Evolutionary conservation across 2,329 filamentous ascomycete species (phyloP), one percentile per base, ranked within the genome.

Genomic region (Fusarium chlamydosporum): DNA sequence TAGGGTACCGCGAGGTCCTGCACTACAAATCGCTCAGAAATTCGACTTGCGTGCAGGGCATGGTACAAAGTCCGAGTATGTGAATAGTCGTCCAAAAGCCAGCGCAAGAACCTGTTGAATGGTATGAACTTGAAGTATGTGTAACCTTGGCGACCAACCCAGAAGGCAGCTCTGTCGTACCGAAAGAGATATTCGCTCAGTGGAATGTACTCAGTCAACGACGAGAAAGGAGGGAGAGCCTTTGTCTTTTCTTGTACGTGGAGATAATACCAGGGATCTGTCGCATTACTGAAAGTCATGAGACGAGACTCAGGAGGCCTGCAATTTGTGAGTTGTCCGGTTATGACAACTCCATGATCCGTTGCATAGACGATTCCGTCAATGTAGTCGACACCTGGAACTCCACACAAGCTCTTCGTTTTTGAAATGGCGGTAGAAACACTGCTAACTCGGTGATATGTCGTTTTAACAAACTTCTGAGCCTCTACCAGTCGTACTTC

Each of bases 261-360:
- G 4, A 91, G 79, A 63, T 90, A 91, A 72, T 88, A 89, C 89
- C 89, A 91, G 0, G 87, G 86, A 71, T 91, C 88, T 16, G 75
- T 76, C 0, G 85, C 77, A 15, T 83, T 78, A 42, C 82, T 85
- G 75, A 90, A 91, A 0, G 72, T 77, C 53, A 77, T 78, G 1
- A 50, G 7, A 1, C 41, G 29, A 1, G 6, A 42, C 0, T 60
- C 46, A 0, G 2, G 2, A 1, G 67, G 56, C 2, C 68, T 74
- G 8, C 27, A 20, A 13, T 75, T 46, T 9, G 66, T 73, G 6
- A 89, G 75, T 33, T 80, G 76, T 0, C 88, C 88, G 0, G 83
- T 83, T 72, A 88, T 82, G 18, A 90, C 77, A 6, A 86, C 83
- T 0, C 87, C 85, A 10, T 81, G 79, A 8, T 77, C 76, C 13